Evolutionary conservation across 345 rosid genomes (phyloP), one percentile per base, ranked within the genome.

Genomic region (Arabidopsis suecica): DNA sequence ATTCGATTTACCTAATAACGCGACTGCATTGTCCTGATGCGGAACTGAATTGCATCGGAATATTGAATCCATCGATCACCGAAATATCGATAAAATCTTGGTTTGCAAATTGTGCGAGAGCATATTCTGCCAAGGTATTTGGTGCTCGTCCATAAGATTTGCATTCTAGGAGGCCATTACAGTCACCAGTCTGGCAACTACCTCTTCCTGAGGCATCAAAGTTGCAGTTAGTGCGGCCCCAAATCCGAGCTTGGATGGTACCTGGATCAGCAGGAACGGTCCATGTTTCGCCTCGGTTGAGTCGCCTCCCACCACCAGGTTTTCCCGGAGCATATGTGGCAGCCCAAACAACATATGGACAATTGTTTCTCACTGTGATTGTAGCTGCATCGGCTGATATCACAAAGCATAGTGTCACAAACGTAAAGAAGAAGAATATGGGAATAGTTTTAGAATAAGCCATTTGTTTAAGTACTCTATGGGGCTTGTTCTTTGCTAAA

Each of bases 31-130:
- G 65, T 6, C 33, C 37, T 22, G 76, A 64, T 6, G 65, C 67
- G 36, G 81, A 72, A 10, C 71, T 71, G 11, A 71, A 83, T 34
- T 75, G 78, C 86, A 88, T 86, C 0, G 91, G 88, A n/a, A 79
- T 68, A 37, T 79, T 79, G 3, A 79, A 79, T 12, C 79, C 82
- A 62, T 79, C 79, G 54, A 79, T 58, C 2, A 86, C 74, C 0
- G 91, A 90, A 1, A 88, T 82, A 73, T 86, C 87, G 22, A 73
- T 48, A 16, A 63, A 75, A 61, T 80, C 80, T 54, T 22, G 73
- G 40, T 60, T n/a, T 32, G 57, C 44, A 47, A 12, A 80, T 50
- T 67, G 78, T 34, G 9, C 1, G 4, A 80, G 53, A 3, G 80
- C 33, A 58, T 50, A 80, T 32, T 80, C 83, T 11, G 80, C 83